These are phyloP conservation scores for Petunia hybrid DNA, from an alignment of 305 asterid genomes.

Conservation along the genomic window DNA sequence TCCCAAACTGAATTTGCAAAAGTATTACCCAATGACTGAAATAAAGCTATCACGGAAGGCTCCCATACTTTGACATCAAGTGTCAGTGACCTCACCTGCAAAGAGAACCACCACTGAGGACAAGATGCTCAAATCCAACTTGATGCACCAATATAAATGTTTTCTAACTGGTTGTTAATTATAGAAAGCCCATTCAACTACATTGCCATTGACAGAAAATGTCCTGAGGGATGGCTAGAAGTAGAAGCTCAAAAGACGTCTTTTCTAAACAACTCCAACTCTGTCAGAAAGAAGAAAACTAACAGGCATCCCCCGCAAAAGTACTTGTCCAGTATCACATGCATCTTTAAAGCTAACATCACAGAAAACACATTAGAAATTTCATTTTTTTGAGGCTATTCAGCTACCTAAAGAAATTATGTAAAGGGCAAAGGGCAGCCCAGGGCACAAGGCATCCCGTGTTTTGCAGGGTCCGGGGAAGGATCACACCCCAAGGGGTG, in stretches of 20 bases:
- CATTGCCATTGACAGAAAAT: background rate
- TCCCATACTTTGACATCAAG: conserved; percentile 99
- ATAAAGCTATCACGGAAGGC: conserved; percentile 89
- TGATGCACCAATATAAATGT: conserved; percentile 28
- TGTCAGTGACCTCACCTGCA: conserved; percentile 96
- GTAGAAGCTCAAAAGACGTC: background rate
- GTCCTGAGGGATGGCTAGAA: conserved; percentile 2
- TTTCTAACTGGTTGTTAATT: conserved; percentile 1
- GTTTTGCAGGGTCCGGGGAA: no score
- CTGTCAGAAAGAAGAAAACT: background rate
- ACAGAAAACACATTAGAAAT: conserved; percentile 1
- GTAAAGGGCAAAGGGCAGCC: no score
- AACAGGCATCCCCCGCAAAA: conserved; percentile 12
- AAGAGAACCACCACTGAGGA: conserved; percentile 33
- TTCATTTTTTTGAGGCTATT: background rate
- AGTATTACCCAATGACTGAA: conserved; percentile 92
- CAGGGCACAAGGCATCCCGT: no score
- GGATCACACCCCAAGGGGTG: no score
- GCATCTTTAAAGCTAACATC: conserved; percentile 20
- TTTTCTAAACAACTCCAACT: conserved; percentile 19
- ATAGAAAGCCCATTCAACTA: conserved; percentile 1
- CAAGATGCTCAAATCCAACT: conserved; percentile 30
- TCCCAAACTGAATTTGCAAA: conserved; percentile 97
- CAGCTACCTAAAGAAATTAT: conserved; percentile 16
- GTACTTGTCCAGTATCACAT: conserved; percentile 17